Conservation (phyloP, 139 green algal species). For the Chlorella sorokiniana region DNA sequence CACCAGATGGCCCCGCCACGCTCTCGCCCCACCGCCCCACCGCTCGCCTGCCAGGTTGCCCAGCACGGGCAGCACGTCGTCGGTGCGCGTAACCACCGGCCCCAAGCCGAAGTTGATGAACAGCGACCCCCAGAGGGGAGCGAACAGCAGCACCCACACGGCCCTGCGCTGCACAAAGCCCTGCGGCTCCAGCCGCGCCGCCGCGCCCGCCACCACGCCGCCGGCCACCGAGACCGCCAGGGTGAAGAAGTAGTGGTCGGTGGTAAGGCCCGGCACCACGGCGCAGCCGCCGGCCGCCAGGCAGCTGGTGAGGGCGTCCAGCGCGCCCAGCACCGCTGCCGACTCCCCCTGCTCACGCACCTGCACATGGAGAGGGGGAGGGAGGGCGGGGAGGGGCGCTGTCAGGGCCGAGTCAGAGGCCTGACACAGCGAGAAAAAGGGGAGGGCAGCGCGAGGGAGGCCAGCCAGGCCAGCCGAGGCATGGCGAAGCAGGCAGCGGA, state of each 20-base stretch:
- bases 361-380: neutral
- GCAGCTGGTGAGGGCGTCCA: constrained; percentile 61
- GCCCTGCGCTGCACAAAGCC: constrained; percentile 32
- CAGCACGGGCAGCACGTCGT: constrained; percentile 57
- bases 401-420: neutral
- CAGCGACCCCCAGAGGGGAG: constrained; percentile 54
- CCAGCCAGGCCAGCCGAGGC: too few relatives aligned
- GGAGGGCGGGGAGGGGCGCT: neutral
- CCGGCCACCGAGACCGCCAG: constrained; percentile 59
- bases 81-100: constrained; percentile 67
- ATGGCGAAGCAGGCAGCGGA: too few relatives aligned
- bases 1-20: too few relatives aligned
- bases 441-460: neutral
- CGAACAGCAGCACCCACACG: neutral
- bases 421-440: neutral
- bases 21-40: too few relatives aligned
- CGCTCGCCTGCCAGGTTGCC: constrained; percentile 59
- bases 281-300: constrained; percentile 46
- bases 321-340: constrained; percentile 47
- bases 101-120: constrained; percentile 83
- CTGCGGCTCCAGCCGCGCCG: constrained; percentile 59
- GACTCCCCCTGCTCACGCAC: constrained; percentile 67
- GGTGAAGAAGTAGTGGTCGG: constrained; percentile 75
- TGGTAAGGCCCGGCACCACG: constrained; percentile 68
- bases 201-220: constrained; percentile 67